A percentile compares a stretch with the other conserved stretches of the same genome.
Evolutionary conservation across 345 rosid species (phyloP).

Genomic region (Eucalyptus caleyi): DNA sequence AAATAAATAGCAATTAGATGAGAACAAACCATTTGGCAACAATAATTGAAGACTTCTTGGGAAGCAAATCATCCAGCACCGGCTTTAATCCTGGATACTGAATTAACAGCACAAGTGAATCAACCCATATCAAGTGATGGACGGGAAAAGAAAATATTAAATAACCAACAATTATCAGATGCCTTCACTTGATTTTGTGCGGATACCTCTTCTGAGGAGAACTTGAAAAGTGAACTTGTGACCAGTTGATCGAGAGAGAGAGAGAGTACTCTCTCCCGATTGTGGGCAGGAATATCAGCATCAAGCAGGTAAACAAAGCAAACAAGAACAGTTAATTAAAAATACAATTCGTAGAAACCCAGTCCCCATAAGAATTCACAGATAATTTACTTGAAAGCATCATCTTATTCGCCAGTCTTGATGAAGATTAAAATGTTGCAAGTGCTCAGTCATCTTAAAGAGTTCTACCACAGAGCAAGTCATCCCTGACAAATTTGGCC

Average conservation of each 20-base stretch:
- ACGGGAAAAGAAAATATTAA: not conserved
- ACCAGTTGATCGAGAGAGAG: not conserved
- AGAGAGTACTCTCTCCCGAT: no score
- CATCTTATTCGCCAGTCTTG: not conserved
- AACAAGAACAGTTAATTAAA: not conserved
- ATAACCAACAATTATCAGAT: conserved; percentile 4
- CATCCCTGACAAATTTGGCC: not conserved
- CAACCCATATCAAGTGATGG: not conserved
- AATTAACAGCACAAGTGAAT: not conserved
- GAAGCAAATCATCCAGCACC: conserved; percentile 89
- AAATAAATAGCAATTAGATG: not conserved
- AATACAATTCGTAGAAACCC: not conserved
- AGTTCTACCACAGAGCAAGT: not conserved
- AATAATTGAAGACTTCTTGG: conserved; percentile 78
- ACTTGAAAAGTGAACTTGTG: conserved; percentile 31
- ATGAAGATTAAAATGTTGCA: not conserved
- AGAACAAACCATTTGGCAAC: conserved; percentile 75
- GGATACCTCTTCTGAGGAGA: conserved; percentile 81
- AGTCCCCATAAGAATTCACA: not conserved
- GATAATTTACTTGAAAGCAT: not conserved
- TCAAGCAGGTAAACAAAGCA: not conserved
- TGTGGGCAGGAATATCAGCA: not conserved
- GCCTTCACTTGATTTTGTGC: conserved; percentile 98
- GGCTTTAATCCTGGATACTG: conserved; percentile 95
- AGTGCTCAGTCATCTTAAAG: not conserved